Percentiles rank a stretch among this genome's conserved stretches.
These are phyloP conservation scores for Fraxinus cuspidata DNA, from an alignment of 257 asterid species.

Conservation along the genomic window DNA sequence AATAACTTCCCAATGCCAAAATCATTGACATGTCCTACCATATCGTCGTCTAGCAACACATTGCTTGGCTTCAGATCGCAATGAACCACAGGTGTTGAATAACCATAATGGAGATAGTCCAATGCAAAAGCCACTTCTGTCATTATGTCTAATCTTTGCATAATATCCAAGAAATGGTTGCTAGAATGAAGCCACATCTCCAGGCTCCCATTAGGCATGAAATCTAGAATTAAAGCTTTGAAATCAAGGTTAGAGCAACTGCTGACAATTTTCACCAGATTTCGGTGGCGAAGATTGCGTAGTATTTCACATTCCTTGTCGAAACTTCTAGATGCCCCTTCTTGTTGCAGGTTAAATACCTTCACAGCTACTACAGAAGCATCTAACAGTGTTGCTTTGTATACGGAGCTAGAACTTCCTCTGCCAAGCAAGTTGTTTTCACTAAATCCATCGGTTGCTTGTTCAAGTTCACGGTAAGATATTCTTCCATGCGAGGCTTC, in stretches of 20 bases:
- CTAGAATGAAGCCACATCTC: conserved; percentile 23
- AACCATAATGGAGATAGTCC: conserved; percentile 38
- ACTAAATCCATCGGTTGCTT: conserved; percentile 27
- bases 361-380: conserved; percentile 30
- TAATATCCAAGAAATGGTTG: conserved; percentile 11
- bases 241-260: conserved; percentile 30
- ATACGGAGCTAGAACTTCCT: conserved; percentile 36
- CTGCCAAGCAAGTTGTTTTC: conserved; percentile 30
- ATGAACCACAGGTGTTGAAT: conserved; percentile 28
- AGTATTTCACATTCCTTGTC: conserved; percentile 33
- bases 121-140: conserved; percentile 34
- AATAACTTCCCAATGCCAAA: conserved; percentile 38
- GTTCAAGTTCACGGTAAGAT: conserved; percentile 26
- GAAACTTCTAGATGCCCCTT: conserved; percentile 27
- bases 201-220: conserved; percentile 35
- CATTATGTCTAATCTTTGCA: conserved; percentile 31
- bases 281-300: conserved; percentile 24
- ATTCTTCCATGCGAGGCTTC: conserved; percentile 24
- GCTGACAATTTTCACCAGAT: conserved; percentile 26
- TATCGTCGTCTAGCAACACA: conserved; percentile 30
- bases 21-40: conserved; percentile 36
- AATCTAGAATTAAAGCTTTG: conserved; percentile 26
- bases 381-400: conserved; percentile 23
- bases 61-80: conserved; percentile 44
- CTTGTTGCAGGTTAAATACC: conserved; percentile 28